Percentiles rank a stretch among this genome's conserved stretches.
These are phyloP conservation scores for Eutypa lata DNA, from an alignment of 2,329 filamentous ascomycete species.

Conservation along the genomic window DNA sequence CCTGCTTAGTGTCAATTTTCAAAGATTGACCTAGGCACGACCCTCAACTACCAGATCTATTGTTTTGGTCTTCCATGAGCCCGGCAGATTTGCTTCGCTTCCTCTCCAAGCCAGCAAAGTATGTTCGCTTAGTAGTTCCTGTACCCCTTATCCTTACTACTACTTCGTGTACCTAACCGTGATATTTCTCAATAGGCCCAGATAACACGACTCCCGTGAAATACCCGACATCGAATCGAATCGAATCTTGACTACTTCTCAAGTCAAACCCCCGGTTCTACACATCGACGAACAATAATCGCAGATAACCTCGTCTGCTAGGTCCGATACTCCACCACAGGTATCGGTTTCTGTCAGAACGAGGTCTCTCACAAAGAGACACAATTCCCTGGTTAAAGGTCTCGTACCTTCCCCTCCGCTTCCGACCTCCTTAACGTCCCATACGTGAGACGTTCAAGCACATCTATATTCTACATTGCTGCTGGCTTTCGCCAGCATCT, in stretches of 20 bases:
- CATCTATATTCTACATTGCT: constrained; percentile 50
- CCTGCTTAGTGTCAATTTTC: background rate
- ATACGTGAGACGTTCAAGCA: constrained; percentile 59
- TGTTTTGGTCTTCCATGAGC: constrained; percentile 71
- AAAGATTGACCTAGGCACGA: constrained; percentile 11
- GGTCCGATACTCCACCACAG: constrained; percentile 76
- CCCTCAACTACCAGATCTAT: constrained; percentile 21
- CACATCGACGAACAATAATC: constrained; percentile 17
- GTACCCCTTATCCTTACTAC: constrained; percentile 5
- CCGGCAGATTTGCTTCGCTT: constrained; percentile 86
- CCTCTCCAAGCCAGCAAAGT: constrained; percentile 94
- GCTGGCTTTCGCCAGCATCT: constrained; percentile 86
- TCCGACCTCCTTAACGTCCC: constrained; percentile 89
- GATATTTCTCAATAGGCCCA: constrained; percentile 45
- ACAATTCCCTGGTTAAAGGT: constrained; percentile 85
- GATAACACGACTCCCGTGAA: constrained; percentile 50
- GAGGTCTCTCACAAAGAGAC: constrained; percentile 54
- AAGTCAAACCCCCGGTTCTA: background rate
- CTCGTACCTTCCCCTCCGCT: constrained; percentile 78
- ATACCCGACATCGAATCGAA: constrained; percentile 7
- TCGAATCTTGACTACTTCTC: background rate
- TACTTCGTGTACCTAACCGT: constrained; percentile 5
- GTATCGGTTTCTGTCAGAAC: constrained; percentile 80
- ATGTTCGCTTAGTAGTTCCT: constrained; percentile 35
- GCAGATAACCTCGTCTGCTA: constrained; percentile 72